These are phyloP conservation scores for Aechmea fasciata DNA, from an alignment of 176 grass and related monocot genomes.

Conservation along the genomic window DNA sequence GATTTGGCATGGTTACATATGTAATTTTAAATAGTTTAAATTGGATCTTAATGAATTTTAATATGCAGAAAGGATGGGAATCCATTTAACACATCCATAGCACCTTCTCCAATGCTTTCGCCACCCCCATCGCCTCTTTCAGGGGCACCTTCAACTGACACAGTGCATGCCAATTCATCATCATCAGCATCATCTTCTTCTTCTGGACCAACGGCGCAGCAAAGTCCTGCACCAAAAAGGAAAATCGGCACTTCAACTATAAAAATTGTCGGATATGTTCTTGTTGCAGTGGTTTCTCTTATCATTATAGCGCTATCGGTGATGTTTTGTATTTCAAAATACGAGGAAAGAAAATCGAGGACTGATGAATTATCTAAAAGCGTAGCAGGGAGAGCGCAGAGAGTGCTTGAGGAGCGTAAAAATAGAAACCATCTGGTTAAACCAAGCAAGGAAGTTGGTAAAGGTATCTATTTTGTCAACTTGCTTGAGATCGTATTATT, in stretches of 20 bases:
- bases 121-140: conserved; percentile 40
- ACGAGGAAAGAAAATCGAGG: conserved; percentile 51
- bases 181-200: conserved; percentile 21
- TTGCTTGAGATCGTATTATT: not conserved
- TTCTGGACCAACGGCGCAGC: conserved; percentile 23
- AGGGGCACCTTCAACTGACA: conserved; percentile 34
- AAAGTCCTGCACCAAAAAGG: conserved; percentile 23
- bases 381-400: conserved; percentile 34
- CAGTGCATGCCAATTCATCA: conserved; percentile 25
- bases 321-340: conserved; percentile 71
- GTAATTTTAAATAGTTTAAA: conserved; percentile 17
- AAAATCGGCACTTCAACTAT: conserved; percentile 39
- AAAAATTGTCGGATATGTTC: conserved; percentile 73
- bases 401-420: conserved; percentile 42
- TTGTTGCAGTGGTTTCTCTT: conserved; percentile 53
- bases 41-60: conserved; percentile 4
- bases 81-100: conserved; percentile 87
- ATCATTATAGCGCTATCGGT: conserved; percentile 48
- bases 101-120: conserved; percentile 45
- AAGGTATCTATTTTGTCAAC: conserved; percentile 38
- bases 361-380: conserved; percentile 32
- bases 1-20: conserved; percentile 16
- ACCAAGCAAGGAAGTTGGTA: conserved; percentile 41
- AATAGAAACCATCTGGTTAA: conserved; percentile 40
- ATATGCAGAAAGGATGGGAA: conserved; percentile 84